Conservation (phyloP, 2,329 filamentous ascomycete species). For the Sclerotinia minor region DNA sequence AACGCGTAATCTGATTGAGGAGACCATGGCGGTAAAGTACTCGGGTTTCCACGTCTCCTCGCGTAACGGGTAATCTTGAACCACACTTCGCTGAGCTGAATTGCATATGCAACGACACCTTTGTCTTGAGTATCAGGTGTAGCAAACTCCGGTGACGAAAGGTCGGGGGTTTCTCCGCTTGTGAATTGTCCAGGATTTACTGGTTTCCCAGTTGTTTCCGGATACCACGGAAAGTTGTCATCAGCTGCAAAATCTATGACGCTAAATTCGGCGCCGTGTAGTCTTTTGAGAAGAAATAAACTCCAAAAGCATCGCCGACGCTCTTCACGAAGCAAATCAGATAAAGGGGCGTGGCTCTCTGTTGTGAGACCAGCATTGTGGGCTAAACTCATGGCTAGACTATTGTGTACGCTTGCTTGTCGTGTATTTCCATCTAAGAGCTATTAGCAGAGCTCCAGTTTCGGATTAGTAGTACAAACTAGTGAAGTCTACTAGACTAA, state of each 20-base stretch:
- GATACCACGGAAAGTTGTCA: conserved; percentile 44
- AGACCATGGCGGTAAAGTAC: conserved; percentile 50
- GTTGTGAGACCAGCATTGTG: conserved; percentile 48
- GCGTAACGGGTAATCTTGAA: conserved; percentile 51
- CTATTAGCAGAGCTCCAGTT: not conserved
- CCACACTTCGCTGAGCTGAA: conserved; percentile 50
- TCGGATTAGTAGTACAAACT: conserved; percentile 34
- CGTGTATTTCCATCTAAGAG: conserved; percentile 48
- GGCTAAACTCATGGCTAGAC: conserved; percentile 48
- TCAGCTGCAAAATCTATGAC: conserved; percentile 44
- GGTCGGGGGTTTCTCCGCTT: conserved; percentile 16
- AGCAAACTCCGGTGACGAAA: conserved; percentile 28
- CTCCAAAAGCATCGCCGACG: conserved; percentile 42
- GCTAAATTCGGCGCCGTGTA: conserved; percentile 39
- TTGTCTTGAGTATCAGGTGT: conserved; percentile 36
- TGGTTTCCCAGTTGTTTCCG: conserved; percentile 42
- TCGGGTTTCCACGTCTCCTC: conserved; percentile 47
- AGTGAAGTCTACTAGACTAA: conserved; percentile 45
- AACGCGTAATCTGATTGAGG: conserved; percentile 52
- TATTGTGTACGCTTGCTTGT: conserved; percentile 48
- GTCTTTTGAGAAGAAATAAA: conserved; percentile 40
- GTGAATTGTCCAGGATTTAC: conserved; percentile 29
- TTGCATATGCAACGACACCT: conserved; percentile 50
- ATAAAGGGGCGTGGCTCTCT: conserved; percentile 37
- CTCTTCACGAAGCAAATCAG: conserved; percentile 37